These are phyloP conservation scores for Plasmodium vinckei DNA, from an alignment of 169 alveolate genomes.

Conservation along the genomic window DNA sequence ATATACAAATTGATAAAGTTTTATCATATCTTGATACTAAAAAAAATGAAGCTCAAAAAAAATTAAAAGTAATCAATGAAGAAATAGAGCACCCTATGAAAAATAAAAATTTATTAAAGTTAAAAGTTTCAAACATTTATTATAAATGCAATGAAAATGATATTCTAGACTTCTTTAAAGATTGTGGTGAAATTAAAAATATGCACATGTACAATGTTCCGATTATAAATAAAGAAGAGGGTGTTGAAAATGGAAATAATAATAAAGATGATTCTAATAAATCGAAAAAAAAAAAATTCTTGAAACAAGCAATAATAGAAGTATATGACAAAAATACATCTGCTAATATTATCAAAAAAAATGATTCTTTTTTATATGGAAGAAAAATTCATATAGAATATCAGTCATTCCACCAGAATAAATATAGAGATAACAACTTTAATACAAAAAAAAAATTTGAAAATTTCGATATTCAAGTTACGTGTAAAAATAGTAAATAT, in stretches of 20 bases:
- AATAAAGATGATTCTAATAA: not conserved
- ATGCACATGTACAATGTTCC: constrained; percentile 44
- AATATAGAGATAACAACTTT: not conserved
- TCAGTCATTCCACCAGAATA: constrained; percentile 5
- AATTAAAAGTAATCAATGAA: constrained; percentile 42
- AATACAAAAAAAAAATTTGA: constrained; percentile 1
- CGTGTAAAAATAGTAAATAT: constrained; percentile 25
- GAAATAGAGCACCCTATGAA: constrained; percentile 45
- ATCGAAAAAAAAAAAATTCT: constrained; percentile 9
- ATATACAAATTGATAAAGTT: constrained; percentile 52
- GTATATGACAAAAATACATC: constrained; percentile 51
- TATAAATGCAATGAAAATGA: constrained; percentile 76
- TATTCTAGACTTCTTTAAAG: constrained; percentile 52
- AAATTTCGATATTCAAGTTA: constrained; percentile 6
- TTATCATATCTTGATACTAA: constrained; percentile 43
- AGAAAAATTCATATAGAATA: constrained; percentile 56
- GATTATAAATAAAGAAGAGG: not conserved
- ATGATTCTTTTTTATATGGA: constrained; percentile 67
- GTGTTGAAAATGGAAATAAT: not conserved
- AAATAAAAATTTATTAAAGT: constrained; percentile 27
- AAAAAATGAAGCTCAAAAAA: constrained; percentile 39
- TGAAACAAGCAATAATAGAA: constrained; percentile 61
- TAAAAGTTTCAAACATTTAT: constrained; percentile 56
- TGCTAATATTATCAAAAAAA: constrained; percentile 46
- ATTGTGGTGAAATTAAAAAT: constrained; percentile 68